Evolutionary conservation across 768 basidiomycete genomes (phyloP).

Genomic region (Sistotremastrum suecicum): DNA sequence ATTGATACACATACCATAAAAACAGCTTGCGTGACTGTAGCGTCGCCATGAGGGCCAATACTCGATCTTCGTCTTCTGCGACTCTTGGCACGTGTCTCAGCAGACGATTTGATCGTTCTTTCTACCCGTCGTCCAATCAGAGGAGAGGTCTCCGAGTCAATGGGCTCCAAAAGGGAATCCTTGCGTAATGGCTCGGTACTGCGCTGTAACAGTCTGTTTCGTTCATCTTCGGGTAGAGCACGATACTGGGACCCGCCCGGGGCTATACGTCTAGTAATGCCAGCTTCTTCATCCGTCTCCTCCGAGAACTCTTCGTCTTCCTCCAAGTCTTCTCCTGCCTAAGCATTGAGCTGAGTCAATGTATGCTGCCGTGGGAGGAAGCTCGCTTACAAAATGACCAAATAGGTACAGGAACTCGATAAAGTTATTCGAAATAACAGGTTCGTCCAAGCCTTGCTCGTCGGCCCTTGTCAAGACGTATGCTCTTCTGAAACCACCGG

Average conservation of each 20-base stretch:
- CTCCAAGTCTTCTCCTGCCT: constrained; percentile 87
- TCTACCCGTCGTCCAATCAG: constrained; percentile 10
- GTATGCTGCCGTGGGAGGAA: too few species aligned
- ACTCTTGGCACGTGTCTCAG: constrained; percentile 23
- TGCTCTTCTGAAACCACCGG: constrained; percentile 87
- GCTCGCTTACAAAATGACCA: constrained; percentile 76
- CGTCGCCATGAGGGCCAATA: constrained; percentile 62
- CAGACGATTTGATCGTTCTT: neutral
- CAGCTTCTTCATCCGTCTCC: constrained; percentile 37
- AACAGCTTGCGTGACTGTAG: constrained; percentile 81
- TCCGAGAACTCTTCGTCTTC: constrained; percentile 77
- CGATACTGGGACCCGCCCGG: too few species aligned
- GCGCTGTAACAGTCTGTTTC: too few species aligned
- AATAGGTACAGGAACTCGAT: constrained; percentile 92
- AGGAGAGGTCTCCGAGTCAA: constrained; percentile 13
- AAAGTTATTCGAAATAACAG: constrained; percentile 63
- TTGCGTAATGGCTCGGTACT: too few species aligned
- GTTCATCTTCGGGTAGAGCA: too few species aligned
- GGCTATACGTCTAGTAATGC: constrained; percentile 14
- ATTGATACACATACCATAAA: constrained; percentile 54
- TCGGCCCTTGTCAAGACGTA: constrained; percentile 64
- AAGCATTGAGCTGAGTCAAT: neutral
- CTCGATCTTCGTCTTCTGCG: constrained; percentile 42
- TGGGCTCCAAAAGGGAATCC: too few species aligned
- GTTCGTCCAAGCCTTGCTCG: constrained; percentile 49